These are phyloP conservation scores for Millerozyma acaciae DNA, from an alignment of 805 yeast genomes.

Conservation along the genomic window DNA sequence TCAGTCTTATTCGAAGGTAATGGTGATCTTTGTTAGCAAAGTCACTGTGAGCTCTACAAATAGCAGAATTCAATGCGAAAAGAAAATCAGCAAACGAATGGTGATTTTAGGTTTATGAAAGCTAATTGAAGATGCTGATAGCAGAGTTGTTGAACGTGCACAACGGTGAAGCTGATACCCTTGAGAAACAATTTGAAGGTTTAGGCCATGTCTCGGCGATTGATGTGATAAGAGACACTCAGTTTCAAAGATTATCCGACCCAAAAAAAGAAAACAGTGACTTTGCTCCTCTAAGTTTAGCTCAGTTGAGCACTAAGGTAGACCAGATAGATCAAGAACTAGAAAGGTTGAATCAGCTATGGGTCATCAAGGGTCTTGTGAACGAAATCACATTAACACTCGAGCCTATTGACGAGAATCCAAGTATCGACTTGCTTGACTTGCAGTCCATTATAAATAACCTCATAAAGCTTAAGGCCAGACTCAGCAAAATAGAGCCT, in stretches of 20 bases:
- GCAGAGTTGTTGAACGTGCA: conserved; percentile 1
- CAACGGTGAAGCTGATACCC: conserved; percentile 2
- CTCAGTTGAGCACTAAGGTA: conserved; percentile 10
- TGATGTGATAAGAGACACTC: conserved; percentile 16
- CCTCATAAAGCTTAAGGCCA: conserved; percentile 15
- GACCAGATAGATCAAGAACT: conserved; percentile 9
- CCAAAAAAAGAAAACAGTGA: too few species aligned
- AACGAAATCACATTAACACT: conserved; percentile 9
- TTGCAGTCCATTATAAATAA: conserved; percentile 15
- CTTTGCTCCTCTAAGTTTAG: too few species aligned
- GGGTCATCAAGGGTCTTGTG: conserved; percentile 26
- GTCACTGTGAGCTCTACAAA: too few species aligned
- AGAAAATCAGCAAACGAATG: not conserved
- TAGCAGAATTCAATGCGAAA: not conserved
- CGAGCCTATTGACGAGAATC: conserved; percentile 7
- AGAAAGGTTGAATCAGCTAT: conserved; percentile 19
- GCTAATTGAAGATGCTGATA: conserved; percentile 3
- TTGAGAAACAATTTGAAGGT: conserved; percentile 3
- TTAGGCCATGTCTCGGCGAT: conserved; percentile 10
- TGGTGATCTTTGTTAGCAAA: too few species aligned
- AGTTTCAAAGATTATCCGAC: too few species aligned
- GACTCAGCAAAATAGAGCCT: conserved; percentile 12
- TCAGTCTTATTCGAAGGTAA: too few species aligned
- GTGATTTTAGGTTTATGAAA: not conserved
- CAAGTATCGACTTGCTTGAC: conserved; percentile 13